These are phyloP conservation scores for Penicillium paxilli DNA, from an alignment of 495 filamentous ascomycete species.

Conservation along the genomic window DNA sequence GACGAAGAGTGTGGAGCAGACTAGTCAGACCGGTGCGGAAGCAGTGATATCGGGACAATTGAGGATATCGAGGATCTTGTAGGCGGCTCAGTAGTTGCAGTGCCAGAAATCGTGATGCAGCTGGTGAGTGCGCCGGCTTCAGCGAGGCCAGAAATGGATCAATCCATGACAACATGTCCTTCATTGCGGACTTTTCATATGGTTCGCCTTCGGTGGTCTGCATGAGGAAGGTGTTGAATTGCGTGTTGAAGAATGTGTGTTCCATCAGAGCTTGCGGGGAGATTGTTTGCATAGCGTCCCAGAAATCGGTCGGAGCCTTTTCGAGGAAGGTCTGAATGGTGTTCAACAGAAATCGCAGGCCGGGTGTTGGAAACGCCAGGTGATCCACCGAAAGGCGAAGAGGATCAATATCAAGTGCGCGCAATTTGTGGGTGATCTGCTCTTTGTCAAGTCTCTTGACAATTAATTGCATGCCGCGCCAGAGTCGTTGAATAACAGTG, in stretches of 20 bases:
- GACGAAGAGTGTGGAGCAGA: slow-evolving; percentile 50
- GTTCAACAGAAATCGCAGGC: slow-evolving; percentile 62
- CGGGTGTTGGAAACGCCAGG: slow-evolving; percentile 58
- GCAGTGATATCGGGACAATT: slow-evolving; percentile 47
- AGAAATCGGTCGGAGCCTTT: slow-evolving; percentile 75
- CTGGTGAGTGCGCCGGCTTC: slow-evolving; percentile 64
- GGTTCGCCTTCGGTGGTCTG: slow-evolving; percentile 54
- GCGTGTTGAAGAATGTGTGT: slow-evolving; percentile 70
- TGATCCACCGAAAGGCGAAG: slow-evolving; percentile 77
- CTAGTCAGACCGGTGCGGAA: slow-evolving; percentile 50
- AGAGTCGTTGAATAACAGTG: slow-evolving; percentile 62
- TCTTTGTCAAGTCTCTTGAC: slow-evolving; percentile 68
- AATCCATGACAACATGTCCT: slow-evolving; percentile 71
- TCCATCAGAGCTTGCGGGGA: slow-evolving; percentile 73
- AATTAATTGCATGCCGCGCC: slow-evolving; percentile 72
- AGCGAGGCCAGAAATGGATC: slow-evolving; percentile 74
- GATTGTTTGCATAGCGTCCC: slow-evolving; percentile 80
- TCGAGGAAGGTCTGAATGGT: slow-evolving; percentile 67
- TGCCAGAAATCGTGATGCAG: slow-evolving; percentile 69
- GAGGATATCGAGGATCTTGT: slow-evolving; percentile 51
- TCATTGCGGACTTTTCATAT: slow-evolving; percentile 54
- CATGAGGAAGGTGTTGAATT: slow-evolving; percentile 61
- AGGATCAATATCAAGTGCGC: slow-evolving; percentile 76
- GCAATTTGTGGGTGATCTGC: slow-evolving; percentile 73
- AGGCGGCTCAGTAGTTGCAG: slow-evolving; percentile 68